phyloP scores from a whole-genome alignment of 768 basidiomycete species.

The Amanita jacksonii region DNA sequence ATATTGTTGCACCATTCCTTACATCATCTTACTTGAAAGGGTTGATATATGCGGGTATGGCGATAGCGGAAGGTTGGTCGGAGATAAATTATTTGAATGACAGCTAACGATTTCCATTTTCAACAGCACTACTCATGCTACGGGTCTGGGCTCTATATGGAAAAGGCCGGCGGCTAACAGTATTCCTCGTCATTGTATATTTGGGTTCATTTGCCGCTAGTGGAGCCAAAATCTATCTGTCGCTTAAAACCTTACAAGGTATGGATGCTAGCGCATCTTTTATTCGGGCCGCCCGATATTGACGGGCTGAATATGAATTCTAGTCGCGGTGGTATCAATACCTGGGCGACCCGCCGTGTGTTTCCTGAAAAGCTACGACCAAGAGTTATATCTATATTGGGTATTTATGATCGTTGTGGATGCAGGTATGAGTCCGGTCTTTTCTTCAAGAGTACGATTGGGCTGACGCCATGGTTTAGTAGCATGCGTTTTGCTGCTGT shows the following conservation, averaged over 20 bases:
- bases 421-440: neutral
- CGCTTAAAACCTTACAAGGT: slow-evolving; percentile 2
- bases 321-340: neutral
- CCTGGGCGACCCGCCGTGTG: slow-evolving; percentile 2
- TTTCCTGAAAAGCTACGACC: neutral
- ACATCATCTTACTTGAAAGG: neutral
- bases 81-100: neutral
- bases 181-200: neutral
- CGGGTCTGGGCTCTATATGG: slow-evolving; percentile 8
- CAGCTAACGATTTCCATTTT: neutral
- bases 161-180: neutral
- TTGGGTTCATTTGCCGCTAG: slow-evolving; percentile 3
- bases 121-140: neutral
- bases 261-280: neutral
- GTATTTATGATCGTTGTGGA: slow-evolving; percentile 7
- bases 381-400: slow-evolving; percentile 6
- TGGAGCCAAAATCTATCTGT: slow-evolving; percentile 2
- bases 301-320: neutral
- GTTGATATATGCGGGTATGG: slow-evolving; percentile 7
- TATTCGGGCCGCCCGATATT: too few species aligned
- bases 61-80: slow-evolving; percentile 4
- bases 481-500: slow-evolving; percentile 2
- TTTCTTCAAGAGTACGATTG: neutral
- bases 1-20: neutral
- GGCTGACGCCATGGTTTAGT: neutral